These are phyloP conservation scores for Mycena crocata DNA, from an alignment of 768 basidiomycete species.

Conservation along the genomic window DNA sequence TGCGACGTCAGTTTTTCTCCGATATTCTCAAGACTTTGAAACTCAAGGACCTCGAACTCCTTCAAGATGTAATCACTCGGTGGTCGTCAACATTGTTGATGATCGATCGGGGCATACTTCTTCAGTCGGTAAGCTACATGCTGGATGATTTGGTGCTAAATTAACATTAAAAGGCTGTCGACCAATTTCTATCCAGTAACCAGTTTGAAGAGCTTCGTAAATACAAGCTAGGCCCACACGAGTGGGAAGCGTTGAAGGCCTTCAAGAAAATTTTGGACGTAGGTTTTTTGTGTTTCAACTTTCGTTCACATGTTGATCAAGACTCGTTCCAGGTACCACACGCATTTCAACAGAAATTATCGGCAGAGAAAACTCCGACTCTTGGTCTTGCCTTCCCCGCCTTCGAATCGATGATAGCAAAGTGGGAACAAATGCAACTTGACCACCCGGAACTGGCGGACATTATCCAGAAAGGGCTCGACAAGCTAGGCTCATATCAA, in stretches of 20 bases:
- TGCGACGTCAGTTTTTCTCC: slow-evolving; percentile 38
- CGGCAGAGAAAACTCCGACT: slow-evolving; percentile 44
- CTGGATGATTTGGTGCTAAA: neutral
- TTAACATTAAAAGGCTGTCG: slow-evolving; percentile 36
- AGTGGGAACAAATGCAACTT: slow-evolving; percentile 36
- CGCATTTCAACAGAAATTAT: slow-evolving; percentile 47
- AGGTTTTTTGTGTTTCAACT: neutral
- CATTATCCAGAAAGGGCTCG: too few relatives aligned
- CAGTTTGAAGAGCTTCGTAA: slow-evolving; percentile 41
- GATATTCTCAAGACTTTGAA: slow-evolving; percentile 28
- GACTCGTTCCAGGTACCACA: slow-evolving; percentile 41
- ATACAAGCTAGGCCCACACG: slow-evolving; percentile 30
- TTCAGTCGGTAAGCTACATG: slow-evolving; percentile 36
- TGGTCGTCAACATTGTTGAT: slow-evolving; percentile 49
- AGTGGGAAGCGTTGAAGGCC: slow-evolving; percentile 40
- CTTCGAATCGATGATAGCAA: slow-evolving; percentile 39
- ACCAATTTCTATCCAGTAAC: slow-evolving; percentile 28
- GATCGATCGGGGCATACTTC: slow-evolving; percentile 41
- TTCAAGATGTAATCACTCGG: slow-evolving; percentile 42
- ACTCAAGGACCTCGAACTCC: slow-evolving; percentile 37
- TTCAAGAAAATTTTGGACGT: slow-evolving; percentile 42
- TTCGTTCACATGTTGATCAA: neutral
- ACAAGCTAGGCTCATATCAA: slow-evolving; percentile 44
- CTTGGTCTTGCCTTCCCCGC: slow-evolving; percentile 41
- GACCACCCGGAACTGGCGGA: slow-evolving; percentile 27